Evolutionary conservation across 345 rosid genomes (phyloP).

Genomic region (Microcos paniculata): DNA sequence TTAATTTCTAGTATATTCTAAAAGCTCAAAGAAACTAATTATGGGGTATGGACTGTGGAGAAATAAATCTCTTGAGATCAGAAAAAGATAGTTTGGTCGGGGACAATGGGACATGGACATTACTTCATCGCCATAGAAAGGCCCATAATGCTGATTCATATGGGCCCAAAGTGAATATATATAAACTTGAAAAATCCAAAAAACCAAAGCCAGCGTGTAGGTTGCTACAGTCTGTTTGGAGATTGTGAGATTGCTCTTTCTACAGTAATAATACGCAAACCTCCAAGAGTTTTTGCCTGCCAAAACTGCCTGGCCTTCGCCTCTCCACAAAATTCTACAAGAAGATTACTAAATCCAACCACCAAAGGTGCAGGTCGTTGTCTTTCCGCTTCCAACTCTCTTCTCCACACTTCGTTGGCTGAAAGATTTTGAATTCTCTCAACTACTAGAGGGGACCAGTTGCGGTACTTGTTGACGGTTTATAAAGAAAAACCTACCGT

Average conservation of each 20-base stretch:
- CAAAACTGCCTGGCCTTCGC: not conserved
- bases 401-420: not conserved
- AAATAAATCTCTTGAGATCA: not conserved
- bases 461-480: not conserved
- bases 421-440: not conserved
- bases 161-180: not conserved
- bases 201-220: too few species aligned
- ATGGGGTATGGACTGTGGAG: not conserved
- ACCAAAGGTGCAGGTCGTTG: not conserved
- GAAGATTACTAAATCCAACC: not conserved
- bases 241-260: not conserved
- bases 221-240: too few species aligned
- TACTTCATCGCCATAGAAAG: not conserved
- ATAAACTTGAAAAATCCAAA: not conserved
- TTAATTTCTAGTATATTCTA: too few species aligned
- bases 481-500: not conserved
- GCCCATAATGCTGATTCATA: not conserved
- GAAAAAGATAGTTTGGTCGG: not conserved
- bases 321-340: not conserved
- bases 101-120: too few species aligned
- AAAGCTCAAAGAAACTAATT: not conserved
- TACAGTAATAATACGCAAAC: not conserved
- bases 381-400: not conserved
- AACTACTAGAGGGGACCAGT: not conserved
- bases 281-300: not conserved